phyloP scores from a whole-genome alignment of 345 rosid genomes.

The Arabidopsis arenosa region DNA sequence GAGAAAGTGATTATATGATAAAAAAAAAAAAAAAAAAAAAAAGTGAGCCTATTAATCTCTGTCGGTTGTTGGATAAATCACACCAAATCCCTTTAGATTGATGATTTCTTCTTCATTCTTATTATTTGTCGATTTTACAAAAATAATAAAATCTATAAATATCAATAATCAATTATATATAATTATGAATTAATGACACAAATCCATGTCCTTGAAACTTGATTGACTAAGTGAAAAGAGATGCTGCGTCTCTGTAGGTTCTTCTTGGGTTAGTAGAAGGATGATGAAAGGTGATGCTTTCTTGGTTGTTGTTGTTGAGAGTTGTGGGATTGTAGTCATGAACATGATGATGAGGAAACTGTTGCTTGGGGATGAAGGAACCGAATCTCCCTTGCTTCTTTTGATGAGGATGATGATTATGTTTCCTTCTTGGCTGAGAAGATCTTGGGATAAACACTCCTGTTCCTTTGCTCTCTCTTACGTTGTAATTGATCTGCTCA shows the following conservation, averaged over 20 bases:
- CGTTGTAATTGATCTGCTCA: slow-evolving; percentile 53
- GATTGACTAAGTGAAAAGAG: slow-evolving; percentile 44
- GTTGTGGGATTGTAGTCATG: slow-evolving; percentile 28
- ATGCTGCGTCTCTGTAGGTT: slow-evolving; percentile 50
- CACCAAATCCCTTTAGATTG: slow-evolving; percentile 41
- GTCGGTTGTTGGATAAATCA: slow-evolving; percentile 22
- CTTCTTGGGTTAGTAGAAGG: slow-evolving; percentile 45
- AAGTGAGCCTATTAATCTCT: slow-evolving; percentile 3
- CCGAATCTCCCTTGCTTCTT: slow-evolving; percentile 63
- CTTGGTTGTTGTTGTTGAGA: slow-evolving; percentile 37
- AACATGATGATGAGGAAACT: slow-evolving; percentile 38
- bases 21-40: background rate
- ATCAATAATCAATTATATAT: slow-evolving; percentile 36
- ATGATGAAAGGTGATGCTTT: slow-evolving; percentile 29
- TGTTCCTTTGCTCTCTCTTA: slow-evolving; percentile 86
- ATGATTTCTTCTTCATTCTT: slow-evolving; percentile 37
- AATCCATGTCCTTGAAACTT: slow-evolving; percentile 35
- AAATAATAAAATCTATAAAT: slow-evolving; percentile 15
- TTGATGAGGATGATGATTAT: slow-evolving; percentile 39
- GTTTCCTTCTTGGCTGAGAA: slow-evolving; percentile 64
- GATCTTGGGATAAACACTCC: slow-evolving; percentile 88
- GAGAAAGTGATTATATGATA: background rate
- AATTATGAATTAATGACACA: slow-evolving; percentile 38
- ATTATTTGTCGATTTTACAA: slow-evolving; percentile 39
- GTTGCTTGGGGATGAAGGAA: slow-evolving; percentile 55